Percentiles rank a stretch among this genome's conserved stretches.
These are phyloP conservation scores for Sporopachydermia lactativora DNA, from an alignment of 805 yeast genomes.

Conservation along the genomic window DNA sequence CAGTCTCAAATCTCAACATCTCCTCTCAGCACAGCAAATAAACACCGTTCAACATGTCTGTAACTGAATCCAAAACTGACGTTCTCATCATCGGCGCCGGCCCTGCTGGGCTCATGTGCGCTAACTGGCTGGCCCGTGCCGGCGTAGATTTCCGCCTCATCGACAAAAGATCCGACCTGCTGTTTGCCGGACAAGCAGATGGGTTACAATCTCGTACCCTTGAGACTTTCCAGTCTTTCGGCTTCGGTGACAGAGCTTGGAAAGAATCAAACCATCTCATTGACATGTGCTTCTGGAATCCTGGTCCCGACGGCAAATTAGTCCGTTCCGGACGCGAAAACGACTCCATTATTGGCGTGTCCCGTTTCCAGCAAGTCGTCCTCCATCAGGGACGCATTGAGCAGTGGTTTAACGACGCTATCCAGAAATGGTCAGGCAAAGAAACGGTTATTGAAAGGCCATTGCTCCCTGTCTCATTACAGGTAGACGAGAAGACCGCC, in stretches of 20 bases:
- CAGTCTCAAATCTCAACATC: no score
- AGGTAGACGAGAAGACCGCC: conserved; percentile 9
- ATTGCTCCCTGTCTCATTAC: conserved; percentile 7
- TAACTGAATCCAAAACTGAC: conserved; percentile 14
- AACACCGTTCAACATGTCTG: conserved; percentile 1
- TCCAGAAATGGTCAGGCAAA: conserved; percentile 8
- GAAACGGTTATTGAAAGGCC: conserved; percentile 9
- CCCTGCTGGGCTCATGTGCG: conserved; percentile 25
- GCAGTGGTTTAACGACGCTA: conserved; percentile 15
- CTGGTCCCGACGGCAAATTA: conserved; percentile 15
- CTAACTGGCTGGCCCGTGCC: conserved; percentile 18
- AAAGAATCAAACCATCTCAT: conserved; percentile 17
- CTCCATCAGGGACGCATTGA: conserved; percentile 22
- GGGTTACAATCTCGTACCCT: conserved; percentile 21
- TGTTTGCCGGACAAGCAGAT: conserved; percentile 23
- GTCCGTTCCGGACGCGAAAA: conserved; percentile 16
- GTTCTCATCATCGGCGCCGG: conserved; percentile 26
- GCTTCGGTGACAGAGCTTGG: conserved; percentile 16
- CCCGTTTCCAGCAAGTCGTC: conserved; percentile 18
- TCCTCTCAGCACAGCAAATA: no score
- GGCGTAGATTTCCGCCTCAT: conserved; percentile 18
- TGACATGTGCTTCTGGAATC: conserved; percentile 22
- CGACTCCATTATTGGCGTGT: conserved; percentile 18
- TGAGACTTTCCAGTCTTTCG: conserved; percentile 18
- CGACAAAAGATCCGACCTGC: conserved; percentile 18